Percentiles rank a stretch among this genome's conserved stretches.
Evolutionary conservation across 805 yeast genomes (phyloP).

Genomic region (Monosporozyma solicola): DNA sequence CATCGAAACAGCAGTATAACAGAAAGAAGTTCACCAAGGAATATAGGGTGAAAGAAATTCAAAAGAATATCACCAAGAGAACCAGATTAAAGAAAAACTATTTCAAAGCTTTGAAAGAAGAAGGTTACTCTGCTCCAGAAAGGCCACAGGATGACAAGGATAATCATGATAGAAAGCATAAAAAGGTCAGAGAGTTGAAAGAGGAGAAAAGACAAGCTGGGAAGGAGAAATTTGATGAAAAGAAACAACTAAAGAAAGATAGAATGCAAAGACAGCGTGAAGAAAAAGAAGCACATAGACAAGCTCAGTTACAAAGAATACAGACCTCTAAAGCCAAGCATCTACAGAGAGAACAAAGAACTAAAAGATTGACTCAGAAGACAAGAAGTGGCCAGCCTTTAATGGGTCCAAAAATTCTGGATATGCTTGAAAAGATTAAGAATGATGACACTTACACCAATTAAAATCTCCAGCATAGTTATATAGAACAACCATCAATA

Average conservation of each 20-base stretch:
- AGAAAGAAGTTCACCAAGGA: constrained; percentile 33
- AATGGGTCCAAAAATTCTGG: constrained; percentile 82
- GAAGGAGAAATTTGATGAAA: constrained; percentile 27
- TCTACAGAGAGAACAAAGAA: constrained; percentile 35
- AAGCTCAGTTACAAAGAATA: constrained; percentile 31
- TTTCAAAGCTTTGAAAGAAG: constrained; percentile 66
- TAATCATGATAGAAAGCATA: constrained; percentile 6
- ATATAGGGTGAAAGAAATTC: constrained; percentile 52
- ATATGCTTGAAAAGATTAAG: constrained; percentile 68
- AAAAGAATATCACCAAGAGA: constrained; percentile 65
- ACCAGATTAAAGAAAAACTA: constrained; percentile 76
- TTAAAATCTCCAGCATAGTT: constrained; percentile 1
- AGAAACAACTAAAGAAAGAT: constrained; percentile 30
- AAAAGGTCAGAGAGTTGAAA: constrained; percentile 14
- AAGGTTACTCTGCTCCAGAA: constrained; percentile 51
- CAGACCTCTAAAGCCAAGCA: constrained; percentile 33
- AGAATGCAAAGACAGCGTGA: constrained; percentile 28
- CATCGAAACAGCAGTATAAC: constrained; percentile 18
- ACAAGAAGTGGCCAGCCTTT: constrained; percentile 79
- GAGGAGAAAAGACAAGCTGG: constrained; percentile 16
- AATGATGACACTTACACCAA: constrained; percentile 33
- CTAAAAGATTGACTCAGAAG: constrained; percentile 39
- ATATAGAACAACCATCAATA: neutral
- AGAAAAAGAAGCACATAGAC: constrained; percentile 33
- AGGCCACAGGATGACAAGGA: constrained; percentile 13